Base-by-base conservation (phyloP, 768 basidiomycete species). In the Strobilomyces echinocephalus region DNA sequence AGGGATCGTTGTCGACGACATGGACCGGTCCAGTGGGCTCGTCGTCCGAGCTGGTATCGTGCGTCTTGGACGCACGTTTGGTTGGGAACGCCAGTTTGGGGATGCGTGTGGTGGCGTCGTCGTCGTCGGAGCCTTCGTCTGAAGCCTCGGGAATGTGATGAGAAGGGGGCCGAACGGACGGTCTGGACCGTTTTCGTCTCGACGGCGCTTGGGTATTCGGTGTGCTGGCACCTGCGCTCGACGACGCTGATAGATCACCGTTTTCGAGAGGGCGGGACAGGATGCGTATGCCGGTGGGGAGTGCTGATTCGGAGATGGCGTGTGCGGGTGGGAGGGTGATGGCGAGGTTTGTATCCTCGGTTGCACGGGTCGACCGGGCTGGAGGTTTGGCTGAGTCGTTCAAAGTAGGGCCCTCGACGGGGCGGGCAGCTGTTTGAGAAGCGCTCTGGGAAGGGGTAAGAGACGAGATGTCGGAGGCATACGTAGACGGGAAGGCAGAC, bases 401-500 rank as follows among this genome's bases (percentile, higher is more conserved):
- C 8, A 49, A 31, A 8, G 48, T 4, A 16, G 43, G 15, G 2
- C 36, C 56, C 30, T 53, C 60, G 14, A 39, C 38, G 42, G 51
- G 74, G 58, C 24, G 53, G 7, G 49, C 41, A n/a, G 55, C 63
- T 0, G 46, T 62, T 68, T 89, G 85, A 16, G 87, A 88, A 2
- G 84, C 84, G 3, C 85, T 87, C 57, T 88, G 87, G 7, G 87
- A 88, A n/a, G 86, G 87, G 0, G 82, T 79, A 56, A 88, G 71
- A 2, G 85, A 87, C n/a, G 81, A 82, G 14, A 78, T 64, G 64
- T 84, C 81, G 50, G 83, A 82, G 5, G 72, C 64, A 63, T 52
- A 68, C 40, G 52, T 59, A 55, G 39, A 39, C 20, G 53, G 52
- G 12, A 58, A 35, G 9, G 55, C 40, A 7, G 24, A 24, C 11